phyloP scores from a whole-genome alignment of 768 basidiomycete species.

The Collybia mongolica region DNA sequence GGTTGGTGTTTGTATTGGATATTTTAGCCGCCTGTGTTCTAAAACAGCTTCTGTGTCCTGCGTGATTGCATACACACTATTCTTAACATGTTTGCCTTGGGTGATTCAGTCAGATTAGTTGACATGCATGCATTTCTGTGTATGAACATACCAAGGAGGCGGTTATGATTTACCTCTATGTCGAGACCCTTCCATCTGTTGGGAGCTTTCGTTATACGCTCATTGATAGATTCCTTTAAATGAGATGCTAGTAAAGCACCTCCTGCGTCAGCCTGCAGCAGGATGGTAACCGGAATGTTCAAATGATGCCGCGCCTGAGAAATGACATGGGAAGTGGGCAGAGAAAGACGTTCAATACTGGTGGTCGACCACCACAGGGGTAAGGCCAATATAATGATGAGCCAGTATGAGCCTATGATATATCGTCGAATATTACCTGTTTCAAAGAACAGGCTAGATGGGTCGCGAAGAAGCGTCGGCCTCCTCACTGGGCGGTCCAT shows the following conservation, averaged over 20 bases:
- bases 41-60: slow-evolving; percentile 17
- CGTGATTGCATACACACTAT: slow-evolving; percentile 21
- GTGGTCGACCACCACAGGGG: slow-evolving; percentile 96
- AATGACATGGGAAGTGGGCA: slow-evolving; percentile 63
- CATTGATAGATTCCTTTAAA: slow-evolving; percentile 21
- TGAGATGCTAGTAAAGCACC: slow-evolving; percentile 9
- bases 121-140: background rate
- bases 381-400: slow-evolving; percentile 69
- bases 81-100: slow-evolving; percentile 6
- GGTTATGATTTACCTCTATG: slow-evolving; percentile 26
- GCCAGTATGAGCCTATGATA: slow-evolving; percentile 78
- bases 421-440: slow-evolving; percentile 45
- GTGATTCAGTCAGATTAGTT: background rate
- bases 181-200: slow-evolving; percentile 44
- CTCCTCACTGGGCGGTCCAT: slow-evolving; percentile 8
- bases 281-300: slow-evolving; percentile 46
- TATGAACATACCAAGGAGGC: slow-evolving; percentile 31
- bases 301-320: slow-evolving; percentile 47
- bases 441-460: slow-evolving; percentile 54
- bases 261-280: slow-evolving; percentile 23
- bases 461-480: slow-evolving; percentile 44
- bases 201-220: slow-evolving; percentile 21
- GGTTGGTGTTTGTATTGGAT: slow-evolving; percentile 22
- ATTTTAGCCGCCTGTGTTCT: slow-evolving; percentile 24
- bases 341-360: slow-evolving; percentile 77